phyloP scores from a whole-genome alignment of 352 stramenopile genomes.

The Globisporangium alternatum region DNA sequence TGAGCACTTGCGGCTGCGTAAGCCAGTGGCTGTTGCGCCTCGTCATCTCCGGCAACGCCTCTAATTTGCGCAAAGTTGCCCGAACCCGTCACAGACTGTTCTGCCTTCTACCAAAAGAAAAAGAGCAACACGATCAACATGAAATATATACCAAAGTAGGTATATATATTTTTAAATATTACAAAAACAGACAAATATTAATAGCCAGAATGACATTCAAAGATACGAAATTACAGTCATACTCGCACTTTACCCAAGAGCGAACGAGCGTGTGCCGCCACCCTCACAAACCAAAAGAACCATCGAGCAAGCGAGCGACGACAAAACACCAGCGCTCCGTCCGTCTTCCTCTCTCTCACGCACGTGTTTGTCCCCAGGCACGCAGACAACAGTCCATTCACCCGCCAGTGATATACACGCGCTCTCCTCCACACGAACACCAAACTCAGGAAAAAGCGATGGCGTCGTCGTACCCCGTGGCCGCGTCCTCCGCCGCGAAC shows the following conservation, averaged over 20 bases:
- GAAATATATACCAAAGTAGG: not conserved
- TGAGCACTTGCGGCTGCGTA: not conserved
- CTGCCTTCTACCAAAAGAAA: conserved; percentile 2
- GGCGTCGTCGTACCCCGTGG: conserved; percentile 29
- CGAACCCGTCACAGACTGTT: conserved; percentile 8
- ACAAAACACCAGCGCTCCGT: not conserved
- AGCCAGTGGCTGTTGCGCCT: conserved; percentile 1
- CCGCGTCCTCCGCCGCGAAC: conserved; percentile 8
- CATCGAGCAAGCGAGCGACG: not conserved
- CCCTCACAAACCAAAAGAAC: conserved; percentile 2
- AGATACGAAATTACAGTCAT: not conserved
- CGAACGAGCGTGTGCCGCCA: not conserved
- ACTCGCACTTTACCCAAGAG: not conserved
- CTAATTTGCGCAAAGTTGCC: conserved; percentile 9
- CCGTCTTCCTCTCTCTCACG: not conserved
- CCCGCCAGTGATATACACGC: not conserved
- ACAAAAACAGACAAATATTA: conserved; percentile 12
- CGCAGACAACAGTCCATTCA: not conserved
- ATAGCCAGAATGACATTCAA: no score
- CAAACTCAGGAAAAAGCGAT: conserved; percentile 7
- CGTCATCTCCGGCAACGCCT: conserved; percentile 3
- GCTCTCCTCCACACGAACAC: not conserved
- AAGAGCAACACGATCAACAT: not conserved
- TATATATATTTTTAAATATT: no score
- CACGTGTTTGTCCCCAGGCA: not conserved